Conservation (phyloP, 495 filamentous ascomycete genomes). For the Bacidia rubella region DNA sequence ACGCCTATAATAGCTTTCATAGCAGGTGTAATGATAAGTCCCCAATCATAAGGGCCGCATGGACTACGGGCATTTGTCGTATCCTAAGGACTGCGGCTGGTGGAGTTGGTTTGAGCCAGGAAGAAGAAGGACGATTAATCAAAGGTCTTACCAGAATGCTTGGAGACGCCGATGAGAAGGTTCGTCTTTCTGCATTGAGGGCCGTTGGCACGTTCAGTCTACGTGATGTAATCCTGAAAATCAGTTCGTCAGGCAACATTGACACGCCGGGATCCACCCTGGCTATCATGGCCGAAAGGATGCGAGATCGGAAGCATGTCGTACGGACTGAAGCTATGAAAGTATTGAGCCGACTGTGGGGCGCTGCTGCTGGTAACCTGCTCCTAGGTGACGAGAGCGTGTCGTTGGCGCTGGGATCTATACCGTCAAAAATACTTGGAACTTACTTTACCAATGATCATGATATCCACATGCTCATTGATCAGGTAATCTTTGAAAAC, state of each 20-base stretch:
- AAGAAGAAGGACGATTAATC: slow-evolving; percentile 61
- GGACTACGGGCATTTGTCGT: slow-evolving; percentile 71
- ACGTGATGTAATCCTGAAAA: slow-evolving; percentile 61
- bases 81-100: slow-evolving; percentile 77
- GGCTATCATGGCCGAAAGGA: slow-evolving; percentile 68
- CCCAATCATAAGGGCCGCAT: slow-evolving; percentile 61
- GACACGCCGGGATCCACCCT: slow-evolving; percentile 57
- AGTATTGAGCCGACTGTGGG: slow-evolving; percentile 76
- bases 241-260: slow-evolving; percentile 61
- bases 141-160: slow-evolving; percentile 65
- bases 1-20: slow-evolving; percentile 67
- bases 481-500: slow-evolving; percentile 73
- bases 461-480: slow-evolving; percentile 71
- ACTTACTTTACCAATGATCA: slow-evolving; percentile 81
- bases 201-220: slow-evolving; percentile 66
- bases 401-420: slow-evolving; percentile 53
- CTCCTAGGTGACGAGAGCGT: slow-evolving; percentile 68
- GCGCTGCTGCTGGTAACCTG: slow-evolving; percentile 75
- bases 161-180: slow-evolving; percentile 77
- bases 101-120: slow-evolving; percentile 64
- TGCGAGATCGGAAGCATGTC: slow-evolving; percentile 69
- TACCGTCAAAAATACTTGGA: slow-evolving; percentile 76
- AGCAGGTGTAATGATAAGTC: slow-evolving; percentile 77
- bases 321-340: slow-evolving; percentile 80
- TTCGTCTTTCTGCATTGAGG: slow-evolving; percentile 74